These are phyloP conservation scores for Meripilus lineatus DNA, from an alignment of 1,284 basidiomycete species.

Conservation along the genomic window DNA sequence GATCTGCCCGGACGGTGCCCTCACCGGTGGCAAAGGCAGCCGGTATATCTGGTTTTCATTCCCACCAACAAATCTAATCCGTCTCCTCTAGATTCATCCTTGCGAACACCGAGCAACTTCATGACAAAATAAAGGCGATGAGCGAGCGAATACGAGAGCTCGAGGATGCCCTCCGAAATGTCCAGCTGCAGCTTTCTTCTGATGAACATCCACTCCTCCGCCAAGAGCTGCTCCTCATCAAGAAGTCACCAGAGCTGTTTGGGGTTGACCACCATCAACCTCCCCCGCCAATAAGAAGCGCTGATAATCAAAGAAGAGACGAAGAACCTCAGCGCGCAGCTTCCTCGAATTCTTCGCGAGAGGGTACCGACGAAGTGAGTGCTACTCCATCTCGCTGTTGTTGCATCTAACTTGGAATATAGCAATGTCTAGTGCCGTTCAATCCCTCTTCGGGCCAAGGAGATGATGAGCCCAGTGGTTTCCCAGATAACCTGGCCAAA, in stretches of 20 bases:
- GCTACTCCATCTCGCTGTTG: neutral
- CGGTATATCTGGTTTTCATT: constrained; percentile 18
- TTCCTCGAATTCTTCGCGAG: constrained; percentile 8
- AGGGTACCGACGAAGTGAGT: constrained; percentile 11
- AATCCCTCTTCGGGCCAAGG: constrained; percentile 13
- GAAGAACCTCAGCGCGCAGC: constrained; percentile 11
- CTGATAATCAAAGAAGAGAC: constrained; percentile 4
- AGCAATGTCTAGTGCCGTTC: neutral
- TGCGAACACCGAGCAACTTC: constrained; percentile 70
- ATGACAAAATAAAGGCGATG: constrained; percentile 57
- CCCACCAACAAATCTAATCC: neutral
- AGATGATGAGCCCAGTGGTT: constrained; percentile 32
- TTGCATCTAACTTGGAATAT: neutral
- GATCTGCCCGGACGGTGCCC: constrained; percentile 54
- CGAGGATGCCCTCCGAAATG: constrained; percentile 54
- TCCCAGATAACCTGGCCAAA: constrained; percentile 51
- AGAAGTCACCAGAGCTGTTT: constrained; percentile 26
- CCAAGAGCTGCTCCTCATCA: constrained; percentile 41
- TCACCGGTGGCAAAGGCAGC: constrained; percentile 30
- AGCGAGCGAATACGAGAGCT: constrained; percentile 59
- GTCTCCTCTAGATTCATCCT: constrained; percentile 49
- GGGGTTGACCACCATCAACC: constrained; percentile 20
- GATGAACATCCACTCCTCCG: constrained; percentile 62
- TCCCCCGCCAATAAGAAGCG: neutral
- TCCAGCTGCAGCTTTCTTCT: constrained; percentile 46